These are phyloP conservation scores for Symbiodinium pilosum DNA, from an alignment of 73 alveolate genomes.

Conservation along the genomic window DNA sequence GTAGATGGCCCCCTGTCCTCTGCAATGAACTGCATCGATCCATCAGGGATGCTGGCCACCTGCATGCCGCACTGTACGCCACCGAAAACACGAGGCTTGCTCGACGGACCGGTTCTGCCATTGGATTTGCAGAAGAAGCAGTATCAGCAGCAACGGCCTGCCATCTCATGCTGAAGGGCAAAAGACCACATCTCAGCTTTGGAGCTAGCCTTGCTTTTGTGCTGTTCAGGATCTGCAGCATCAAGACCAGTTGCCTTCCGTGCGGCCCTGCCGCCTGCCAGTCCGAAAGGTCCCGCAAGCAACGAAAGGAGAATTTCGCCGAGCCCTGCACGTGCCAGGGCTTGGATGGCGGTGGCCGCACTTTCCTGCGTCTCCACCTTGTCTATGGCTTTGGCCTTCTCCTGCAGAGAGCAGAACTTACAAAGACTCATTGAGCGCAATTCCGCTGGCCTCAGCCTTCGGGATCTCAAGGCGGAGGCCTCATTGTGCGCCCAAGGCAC, in stretches of 20 bases:
- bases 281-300: neutral
- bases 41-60: neutral
- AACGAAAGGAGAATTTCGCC: neutral
- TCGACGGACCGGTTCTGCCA: too few relatives aligned
- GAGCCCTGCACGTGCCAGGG: conserved; percentile 48
- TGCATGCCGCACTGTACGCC: neutral
- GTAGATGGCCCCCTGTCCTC: neutral
- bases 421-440: neutral
- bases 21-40: neutral
- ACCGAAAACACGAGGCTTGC: too few relatives aligned
- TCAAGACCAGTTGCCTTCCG: neutral
- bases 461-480: conserved; percentile 65
- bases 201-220: too few relatives aligned
- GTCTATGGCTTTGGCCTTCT: conserved; percentile 32
- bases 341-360: conserved; percentile 69
- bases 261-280: neutral
- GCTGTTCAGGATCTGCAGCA: too few relatives aligned
- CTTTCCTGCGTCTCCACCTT: conserved; percentile 56
- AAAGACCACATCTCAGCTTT: too few relatives aligned
- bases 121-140: too few relatives aligned
- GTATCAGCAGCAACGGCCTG: too few relatives aligned
- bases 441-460: conserved; percentile 18
- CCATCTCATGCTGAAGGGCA: too few relatives aligned
- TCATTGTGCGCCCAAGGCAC: neutral
- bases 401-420: neutral